A percentile compares a stretch with the other conserved stretches of the same genome.
phyloP scores from a whole-genome alignment of 2,329 filamentous ascomycete genomes.

The Claviceps africana region DNA sequence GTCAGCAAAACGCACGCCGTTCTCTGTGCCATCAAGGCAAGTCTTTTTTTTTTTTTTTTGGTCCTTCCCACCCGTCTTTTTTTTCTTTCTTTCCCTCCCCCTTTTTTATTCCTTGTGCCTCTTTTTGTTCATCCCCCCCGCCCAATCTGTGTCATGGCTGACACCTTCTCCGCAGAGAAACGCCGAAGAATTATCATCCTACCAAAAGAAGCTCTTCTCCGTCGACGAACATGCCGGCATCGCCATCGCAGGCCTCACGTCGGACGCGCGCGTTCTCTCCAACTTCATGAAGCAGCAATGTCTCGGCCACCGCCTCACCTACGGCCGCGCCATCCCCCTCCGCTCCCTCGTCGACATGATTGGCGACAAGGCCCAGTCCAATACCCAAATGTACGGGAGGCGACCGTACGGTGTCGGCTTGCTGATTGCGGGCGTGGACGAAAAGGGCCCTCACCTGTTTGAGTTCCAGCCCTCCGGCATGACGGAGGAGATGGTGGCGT shows the following conservation, averaged over 20 bases:
- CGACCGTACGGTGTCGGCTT: conserved; percentile 92
- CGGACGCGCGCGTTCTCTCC: conserved; percentile 94
- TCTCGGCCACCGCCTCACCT: conserved; percentile 86
- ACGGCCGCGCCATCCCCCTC: conserved; percentile 84
- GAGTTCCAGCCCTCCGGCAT: conserved; percentile 95
- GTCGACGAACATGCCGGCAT: conserved; percentile 93
- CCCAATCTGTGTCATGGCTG: too few species aligned
- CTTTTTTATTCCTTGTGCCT: too few species aligned
- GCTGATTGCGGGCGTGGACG: conserved; percentile 85
- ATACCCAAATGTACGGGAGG: conserved; percentile 95
- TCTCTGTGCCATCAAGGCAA: conserved; percentile 88
- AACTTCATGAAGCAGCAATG: conserved; percentile 99
- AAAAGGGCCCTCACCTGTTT: conserved; percentile 87
- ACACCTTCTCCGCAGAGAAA: too few species aligned
- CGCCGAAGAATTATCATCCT: conserved; percentile 96
- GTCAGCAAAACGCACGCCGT: conserved; percentile 97
- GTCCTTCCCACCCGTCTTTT: too few species aligned
- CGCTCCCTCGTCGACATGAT: conserved; percentile 83
- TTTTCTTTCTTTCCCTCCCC: not conserved
- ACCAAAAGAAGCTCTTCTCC: conserved; percentile 98
- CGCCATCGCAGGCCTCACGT: conserved; percentile 90
- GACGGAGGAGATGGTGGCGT: conserved; percentile 94
- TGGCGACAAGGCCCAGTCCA: conserved; percentile 89
- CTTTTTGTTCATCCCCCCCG: not conserved
- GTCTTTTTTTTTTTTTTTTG: conserved; percentile 7